Evolutionary conservation across 495 filamentous ascomycete genomes (phyloP).

Genomic region (Aspergillus wentii): DNA sequence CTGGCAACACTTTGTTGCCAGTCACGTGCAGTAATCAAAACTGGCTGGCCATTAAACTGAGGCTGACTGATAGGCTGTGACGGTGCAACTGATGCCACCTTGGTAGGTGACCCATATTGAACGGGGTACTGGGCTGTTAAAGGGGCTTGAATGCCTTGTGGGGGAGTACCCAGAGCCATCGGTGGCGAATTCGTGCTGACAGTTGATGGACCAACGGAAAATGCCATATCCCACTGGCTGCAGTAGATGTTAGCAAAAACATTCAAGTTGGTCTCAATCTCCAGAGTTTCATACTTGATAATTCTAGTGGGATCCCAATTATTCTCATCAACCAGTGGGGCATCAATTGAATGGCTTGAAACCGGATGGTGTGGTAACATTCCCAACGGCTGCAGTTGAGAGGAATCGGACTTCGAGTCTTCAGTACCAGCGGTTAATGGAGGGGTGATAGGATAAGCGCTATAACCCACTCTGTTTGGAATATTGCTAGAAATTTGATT

Average conservation of each 20-base stretch:
- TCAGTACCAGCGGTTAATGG: slow-evolving; percentile 72
- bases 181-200: slow-evolving; percentile 48
- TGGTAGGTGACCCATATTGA: slow-evolving; percentile 32
- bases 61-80: slow-evolving; percentile 49
- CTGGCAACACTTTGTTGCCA: slow-evolving; percentile 95
- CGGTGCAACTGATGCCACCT: slow-evolving; percentile 26
- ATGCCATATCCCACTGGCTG: slow-evolving; percentile 90
- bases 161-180: slow-evolving; percentile 27
- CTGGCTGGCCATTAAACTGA: slow-evolving; percentile 50
- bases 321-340: slow-evolving; percentile 61
- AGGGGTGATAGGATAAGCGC: slow-evolving; percentile 72
- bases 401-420: slow-evolving; percentile 77
- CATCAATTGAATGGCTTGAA: slow-evolving; percentile 38
- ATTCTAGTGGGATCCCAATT: slow-evolving; percentile 90
- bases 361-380: slow-evolving; percentile 59
- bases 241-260: slow-evolving; percentile 21
- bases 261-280: no score
- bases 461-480: slow-evolving; percentile 69
- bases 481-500: slow-evolving; percentile 24
- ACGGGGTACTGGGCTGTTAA: slow-evolving; percentile 31
- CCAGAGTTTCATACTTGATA: slow-evolving; percentile 75
- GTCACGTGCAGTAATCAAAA: slow-evolving; percentile 86
- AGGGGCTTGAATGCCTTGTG: slow-evolving; percentile 26
- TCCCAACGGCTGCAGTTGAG: slow-evolving; percentile 69
- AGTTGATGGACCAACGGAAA: slow-evolving; percentile 58